These are phyloP conservation scores for Skeletonema costatum DNA, from an alignment of 108 stramenopile species.

Conservation along the genomic window DNA sequence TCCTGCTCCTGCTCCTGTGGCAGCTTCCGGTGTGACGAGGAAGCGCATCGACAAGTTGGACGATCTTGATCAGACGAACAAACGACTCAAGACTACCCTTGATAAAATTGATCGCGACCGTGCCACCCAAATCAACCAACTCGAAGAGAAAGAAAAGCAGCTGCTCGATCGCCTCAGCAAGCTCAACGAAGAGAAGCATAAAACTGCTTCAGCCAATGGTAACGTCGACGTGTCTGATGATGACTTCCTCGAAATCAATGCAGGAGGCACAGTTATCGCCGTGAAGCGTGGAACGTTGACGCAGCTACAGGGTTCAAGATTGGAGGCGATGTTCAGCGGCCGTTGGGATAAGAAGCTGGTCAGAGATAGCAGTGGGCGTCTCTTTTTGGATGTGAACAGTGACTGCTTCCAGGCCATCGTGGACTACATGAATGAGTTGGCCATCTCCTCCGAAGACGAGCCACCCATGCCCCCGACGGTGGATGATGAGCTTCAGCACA, in stretches of 20 bases:
- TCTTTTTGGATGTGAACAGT: conserved; percentile 19
- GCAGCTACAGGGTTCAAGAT: conserved; percentile 9
- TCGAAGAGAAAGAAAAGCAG: conserved; percentile 1
- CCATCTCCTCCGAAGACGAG: conserved; percentile 3
- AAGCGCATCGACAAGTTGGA: neutral
- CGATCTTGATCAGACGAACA: neutral
- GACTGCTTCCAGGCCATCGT: conserved; percentile 8
- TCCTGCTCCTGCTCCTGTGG: no score
- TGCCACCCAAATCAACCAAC: neutral
- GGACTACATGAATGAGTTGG: conserved; percentile 11
- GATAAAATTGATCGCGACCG: neutral
- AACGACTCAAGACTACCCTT: neutral
- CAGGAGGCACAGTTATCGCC: conserved; percentile 2
- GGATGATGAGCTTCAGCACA: conserved; percentile 18
- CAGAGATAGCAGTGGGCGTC: conserved; percentile 15
- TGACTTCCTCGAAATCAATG: conserved; percentile 19
- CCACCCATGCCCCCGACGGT: conserved; percentile 14
- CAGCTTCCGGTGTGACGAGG: no score
- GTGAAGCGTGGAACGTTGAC: conserved; percentile 13
- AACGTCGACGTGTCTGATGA: conserved; percentile 2
- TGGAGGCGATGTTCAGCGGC: conserved; percentile 32
- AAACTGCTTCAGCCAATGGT: neutral
- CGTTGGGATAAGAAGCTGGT: conserved; percentile 25
- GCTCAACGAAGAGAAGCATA: neutral
- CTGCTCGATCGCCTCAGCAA: neutral